Evolutionary conservation across 2,329 filamentous ascomycete genomes (phyloP).

Genomic region (Ophiostoma pallidulum): DNA sequence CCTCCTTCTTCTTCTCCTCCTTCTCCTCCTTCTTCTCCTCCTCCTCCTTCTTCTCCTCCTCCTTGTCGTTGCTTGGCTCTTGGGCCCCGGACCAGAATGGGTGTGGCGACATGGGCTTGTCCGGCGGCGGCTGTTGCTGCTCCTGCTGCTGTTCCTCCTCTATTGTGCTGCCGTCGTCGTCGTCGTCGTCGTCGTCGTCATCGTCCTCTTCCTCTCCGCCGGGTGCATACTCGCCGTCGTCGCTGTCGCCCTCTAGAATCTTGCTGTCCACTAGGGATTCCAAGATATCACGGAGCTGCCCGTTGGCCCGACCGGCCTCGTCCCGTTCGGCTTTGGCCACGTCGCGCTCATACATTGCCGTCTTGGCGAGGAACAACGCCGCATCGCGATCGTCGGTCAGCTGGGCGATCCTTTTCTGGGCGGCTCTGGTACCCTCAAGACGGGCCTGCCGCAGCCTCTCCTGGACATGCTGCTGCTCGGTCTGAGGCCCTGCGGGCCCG

Average conservation of each 20-base stretch:
- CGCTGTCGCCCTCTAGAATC: too few species aligned
- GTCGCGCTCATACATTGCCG: conserved; percentile 1
- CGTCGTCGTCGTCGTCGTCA: background rate
- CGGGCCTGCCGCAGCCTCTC: background rate
- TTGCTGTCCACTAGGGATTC: too few species aligned
- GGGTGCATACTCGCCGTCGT: too few species aligned
- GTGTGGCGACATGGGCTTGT: too few species aligned
- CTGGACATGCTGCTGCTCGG: background rate
- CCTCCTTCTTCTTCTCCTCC: too few species aligned
- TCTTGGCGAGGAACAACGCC: background rate
- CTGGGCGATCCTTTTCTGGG: background rate
- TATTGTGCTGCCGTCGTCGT: background rate
- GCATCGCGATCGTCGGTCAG: conserved; percentile 6
- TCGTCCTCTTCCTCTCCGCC: too few species aligned
- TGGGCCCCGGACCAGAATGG: too few species aligned
- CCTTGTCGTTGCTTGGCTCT: background rate
- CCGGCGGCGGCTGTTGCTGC: too few species aligned
- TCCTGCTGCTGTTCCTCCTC: background rate
- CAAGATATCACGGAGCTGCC: too few species aligned
- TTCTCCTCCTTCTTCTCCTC: too few species aligned
- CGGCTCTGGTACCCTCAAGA: background rate
- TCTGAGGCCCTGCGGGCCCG: too few species aligned
- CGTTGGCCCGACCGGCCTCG: too few species aligned
- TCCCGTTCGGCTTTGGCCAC: background rate
- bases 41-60: background rate